phyloP scores from a whole-genome alignment of 2,329 filamentous ascomycete genomes.

The Botrytis elliptica region DNA sequence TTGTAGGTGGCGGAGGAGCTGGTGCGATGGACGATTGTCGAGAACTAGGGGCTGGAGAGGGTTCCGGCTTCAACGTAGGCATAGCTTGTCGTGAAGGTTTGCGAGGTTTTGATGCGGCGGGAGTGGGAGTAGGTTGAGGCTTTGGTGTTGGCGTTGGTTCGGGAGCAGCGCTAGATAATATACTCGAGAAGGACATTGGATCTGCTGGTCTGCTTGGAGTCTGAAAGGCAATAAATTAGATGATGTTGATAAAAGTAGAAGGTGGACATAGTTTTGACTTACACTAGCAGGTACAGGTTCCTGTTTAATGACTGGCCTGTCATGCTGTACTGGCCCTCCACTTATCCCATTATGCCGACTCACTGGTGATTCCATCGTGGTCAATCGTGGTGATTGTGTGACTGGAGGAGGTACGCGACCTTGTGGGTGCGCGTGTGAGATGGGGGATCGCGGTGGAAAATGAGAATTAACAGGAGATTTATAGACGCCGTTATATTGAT shows the following conservation, averaged over 20 bases:
- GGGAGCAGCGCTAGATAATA: slow-evolving; percentile 79
- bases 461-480: slow-evolving; percentile 49
- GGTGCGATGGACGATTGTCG: slow-evolving; percentile 51
- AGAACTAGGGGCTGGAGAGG: slow-evolving; percentile 36
- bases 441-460: slow-evolving; percentile 51
- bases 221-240: slow-evolving; percentile 43
- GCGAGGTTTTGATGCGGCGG: slow-evolving; percentile 29
- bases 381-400: slow-evolving; percentile 37
- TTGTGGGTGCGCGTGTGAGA: slow-evolving; percentile 48
- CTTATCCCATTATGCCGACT: slow-evolving; percentile 45
- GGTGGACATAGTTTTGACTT: slow-evolving; percentile 22
- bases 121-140: slow-evolving; percentile 25
- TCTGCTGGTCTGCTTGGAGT: slow-evolving; percentile 74
- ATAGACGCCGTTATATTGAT: slow-evolving; percentile 52
- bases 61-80: slow-evolving; percentile 29
- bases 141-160: slow-evolving; percentile 52
- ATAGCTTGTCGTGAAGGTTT: slow-evolving; percentile 34
- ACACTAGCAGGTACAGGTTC: slow-evolving; percentile 34
- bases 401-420: slow-evolving; percentile 31
- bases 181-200: slow-evolving; percentile 95
- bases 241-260: slow-evolving; percentile 8
- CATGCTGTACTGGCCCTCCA: slow-evolving; percentile 32
- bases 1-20: slow-evolving; percentile 44
- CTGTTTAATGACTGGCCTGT: slow-evolving; percentile 27
- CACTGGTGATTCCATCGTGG: slow-evolving; percentile 49